phyloP scores from a whole-genome alignment of 140 eudicot species.

The Bidens hawaiensis region DNA sequence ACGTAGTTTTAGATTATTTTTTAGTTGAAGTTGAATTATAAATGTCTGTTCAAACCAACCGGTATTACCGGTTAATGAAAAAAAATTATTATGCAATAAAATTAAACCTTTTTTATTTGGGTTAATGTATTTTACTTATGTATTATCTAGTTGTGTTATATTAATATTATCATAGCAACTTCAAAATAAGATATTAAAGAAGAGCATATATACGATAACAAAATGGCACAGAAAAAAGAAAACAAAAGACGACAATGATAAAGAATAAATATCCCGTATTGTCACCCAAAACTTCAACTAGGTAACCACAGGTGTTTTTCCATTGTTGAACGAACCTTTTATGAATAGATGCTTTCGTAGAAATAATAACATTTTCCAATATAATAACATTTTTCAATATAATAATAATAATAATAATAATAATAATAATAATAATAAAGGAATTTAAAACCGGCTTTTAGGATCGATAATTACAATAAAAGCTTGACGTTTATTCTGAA shows the following conservation, averaged over 20 bases:
- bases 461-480: neutral
- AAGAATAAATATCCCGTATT: neutral
- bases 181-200: neutral
- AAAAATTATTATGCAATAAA: neutral
- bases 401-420: no score
- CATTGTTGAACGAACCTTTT: neutral
- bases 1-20: no score
- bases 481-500: neutral
- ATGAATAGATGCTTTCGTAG: neutral
- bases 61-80: no score
- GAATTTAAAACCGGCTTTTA: neutral
- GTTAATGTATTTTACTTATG: neutral
- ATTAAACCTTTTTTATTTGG: neutral
- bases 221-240: neutral
- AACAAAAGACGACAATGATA: neutral
- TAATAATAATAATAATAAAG: no score
- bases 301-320: slow-evolving; percentile 4
- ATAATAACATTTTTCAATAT: no score
- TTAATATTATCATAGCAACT: neutral
- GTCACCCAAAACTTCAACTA: neutral
- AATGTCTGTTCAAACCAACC: no score
- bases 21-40: no score
- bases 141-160: neutral
- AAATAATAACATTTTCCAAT: neutral
- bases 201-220: slow-evolving; percentile 7